Percentiles rank a stretch among this genome's conserved stretches.
These are phyloP conservation scores for Xerocomus potaroensis DNA, from an alignment of 768 basidiomycete genomes.

Conservation along the genomic window DNA sequence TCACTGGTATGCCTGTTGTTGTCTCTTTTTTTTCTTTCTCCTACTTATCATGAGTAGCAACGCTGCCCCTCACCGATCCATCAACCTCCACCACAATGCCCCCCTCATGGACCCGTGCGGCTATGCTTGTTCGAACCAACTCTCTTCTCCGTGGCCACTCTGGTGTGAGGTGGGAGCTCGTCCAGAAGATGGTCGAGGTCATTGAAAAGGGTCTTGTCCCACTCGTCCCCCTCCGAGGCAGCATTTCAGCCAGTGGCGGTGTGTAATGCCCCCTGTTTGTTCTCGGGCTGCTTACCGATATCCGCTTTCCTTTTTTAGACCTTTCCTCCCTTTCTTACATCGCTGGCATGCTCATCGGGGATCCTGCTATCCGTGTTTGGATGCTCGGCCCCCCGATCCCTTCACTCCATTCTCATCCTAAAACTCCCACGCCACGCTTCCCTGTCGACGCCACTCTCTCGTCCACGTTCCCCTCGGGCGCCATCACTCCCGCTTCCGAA, in stretches of 20 bases:
- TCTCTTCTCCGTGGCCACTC: conserved; percentile 87
- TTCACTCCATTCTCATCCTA: conserved; percentile 6
- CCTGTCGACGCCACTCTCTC: not conserved
- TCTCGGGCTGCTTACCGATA: conserved; percentile 4
- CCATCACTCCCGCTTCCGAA: conserved; percentile 15
- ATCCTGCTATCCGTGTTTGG: conserved; percentile 75
- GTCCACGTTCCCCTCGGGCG: conserved; percentile 12
- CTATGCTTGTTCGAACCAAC: conserved; percentile 84
- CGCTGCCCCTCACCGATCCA: conserved; percentile 69
- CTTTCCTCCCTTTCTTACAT: conserved; percentile 80
- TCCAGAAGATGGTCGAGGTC: conserved; percentile 73
- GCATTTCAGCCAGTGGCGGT: conserved; percentile 83
- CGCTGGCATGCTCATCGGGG: conserved; percentile 75
- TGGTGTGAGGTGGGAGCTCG: conserved; percentile 75
- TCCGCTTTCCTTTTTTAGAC: conserved; percentile 37
- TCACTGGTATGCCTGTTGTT: conserved; percentile 7
- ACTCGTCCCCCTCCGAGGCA: conserved; percentile 77
- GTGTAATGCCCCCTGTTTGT: conserved; percentile 9
- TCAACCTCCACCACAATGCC: conserved; percentile 71
- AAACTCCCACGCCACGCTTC: conserved; percentile 12
- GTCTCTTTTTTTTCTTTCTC: too few relatives aligned
- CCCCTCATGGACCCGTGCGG: conserved; percentile 82
- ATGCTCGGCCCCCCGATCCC: conserved; percentile 30
- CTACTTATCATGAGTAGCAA: conserved; percentile 2
- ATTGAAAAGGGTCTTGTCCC: conserved; percentile 71